Evolutionary conservation across 169 alveolate genomes (phyloP).

Genomic region (Eimeria falciformis): DNA sequence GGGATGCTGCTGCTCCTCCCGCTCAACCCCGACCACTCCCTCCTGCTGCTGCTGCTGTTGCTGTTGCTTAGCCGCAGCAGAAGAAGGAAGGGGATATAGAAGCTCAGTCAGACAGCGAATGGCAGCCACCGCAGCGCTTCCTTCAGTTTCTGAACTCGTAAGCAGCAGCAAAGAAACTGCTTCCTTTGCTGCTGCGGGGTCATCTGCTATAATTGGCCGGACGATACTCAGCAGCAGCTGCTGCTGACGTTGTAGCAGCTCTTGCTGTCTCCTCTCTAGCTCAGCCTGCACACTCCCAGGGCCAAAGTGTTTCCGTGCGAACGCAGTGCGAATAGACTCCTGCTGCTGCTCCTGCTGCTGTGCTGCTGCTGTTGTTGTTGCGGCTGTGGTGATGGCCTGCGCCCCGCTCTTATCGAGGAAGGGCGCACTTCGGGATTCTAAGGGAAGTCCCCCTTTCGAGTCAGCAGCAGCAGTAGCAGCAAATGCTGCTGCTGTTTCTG

Average conservation of each 20-base stretch:
- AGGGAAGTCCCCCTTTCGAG: neutral
- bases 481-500: neutral
- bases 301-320: neutral
- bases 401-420: too few species aligned
- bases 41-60: neutral
- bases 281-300: neutral
- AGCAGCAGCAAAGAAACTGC: slow-evolving; percentile 19
- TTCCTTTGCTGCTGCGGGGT: neutral
- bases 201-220: neutral
- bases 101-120: slow-evolving; percentile 9
- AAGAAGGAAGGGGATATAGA: neutral
- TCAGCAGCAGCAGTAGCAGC: neutral
- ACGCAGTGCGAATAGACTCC: neutral
- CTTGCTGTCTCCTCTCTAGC: neutral
- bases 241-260: neutral
- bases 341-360: slow-evolving; percentile 43
- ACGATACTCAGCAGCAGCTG: slow-evolving; percentile 15
- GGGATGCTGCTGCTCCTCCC: neutral
- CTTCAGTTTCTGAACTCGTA: neutral
- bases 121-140: neutral
- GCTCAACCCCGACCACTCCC: neutral
- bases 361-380: slow-evolving; percentile 19
- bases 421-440: too few species aligned
- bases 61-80: neutral
- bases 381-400: neutral